Conservation (phyloP, 75 land plant genomes). For the Sequoia sempervirens region DNA sequence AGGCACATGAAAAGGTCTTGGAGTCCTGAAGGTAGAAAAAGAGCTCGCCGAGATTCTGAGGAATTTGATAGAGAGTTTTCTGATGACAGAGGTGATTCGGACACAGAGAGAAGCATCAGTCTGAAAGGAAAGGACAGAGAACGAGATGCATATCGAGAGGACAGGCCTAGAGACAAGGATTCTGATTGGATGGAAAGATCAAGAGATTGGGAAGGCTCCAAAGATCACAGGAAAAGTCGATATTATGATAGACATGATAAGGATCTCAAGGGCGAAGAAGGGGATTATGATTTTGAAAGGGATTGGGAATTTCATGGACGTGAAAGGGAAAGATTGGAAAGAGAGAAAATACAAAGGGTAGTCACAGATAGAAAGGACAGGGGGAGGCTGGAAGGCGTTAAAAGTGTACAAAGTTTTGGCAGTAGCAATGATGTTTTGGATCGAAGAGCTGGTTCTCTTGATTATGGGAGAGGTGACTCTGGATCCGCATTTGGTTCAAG, state of each 20-base stretch:
- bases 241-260: slow-evolving; percentile 38
- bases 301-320: slow-evolving; percentile 72
- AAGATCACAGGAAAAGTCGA: slow-evolving; percentile 50
- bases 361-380: slow-evolving; percentile 70
- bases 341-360: slow-evolving; percentile 56
- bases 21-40: slow-evolving; percentile 57
- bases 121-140: slow-evolving; percentile 48
- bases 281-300: slow-evolving; percentile 45
- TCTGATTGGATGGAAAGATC: slow-evolving; percentile 50
- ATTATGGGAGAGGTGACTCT: slow-evolving; percentile 59
- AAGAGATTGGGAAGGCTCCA: slow-evolving; percentile 43
- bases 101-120: slow-evolving; percentile 43
- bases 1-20: slow-evolving; percentile 46
- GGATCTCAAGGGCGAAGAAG: slow-evolving; percentile 41
- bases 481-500: slow-evolving; percentile 27
- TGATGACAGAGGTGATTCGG: slow-evolving; percentile 49
- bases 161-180: slow-evolving; percentile 51
- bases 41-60: slow-evolving; percentile 47
- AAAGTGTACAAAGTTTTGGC: slow-evolving; percentile 53
- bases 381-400: slow-evolving; percentile 51
- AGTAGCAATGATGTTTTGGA: slow-evolving; percentile 53
- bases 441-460: slow-evolving; percentile 41
- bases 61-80: slow-evolving; percentile 40
- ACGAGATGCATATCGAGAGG: slow-evolving; percentile 48
- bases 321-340: slow-evolving; percentile 61